Evolutionary conservation across 2,329 filamentous ascomycete genomes (phyloP), one percentile per base, ranked within the genome.

Genomic region (Karstenula rhodostoma): DNA sequence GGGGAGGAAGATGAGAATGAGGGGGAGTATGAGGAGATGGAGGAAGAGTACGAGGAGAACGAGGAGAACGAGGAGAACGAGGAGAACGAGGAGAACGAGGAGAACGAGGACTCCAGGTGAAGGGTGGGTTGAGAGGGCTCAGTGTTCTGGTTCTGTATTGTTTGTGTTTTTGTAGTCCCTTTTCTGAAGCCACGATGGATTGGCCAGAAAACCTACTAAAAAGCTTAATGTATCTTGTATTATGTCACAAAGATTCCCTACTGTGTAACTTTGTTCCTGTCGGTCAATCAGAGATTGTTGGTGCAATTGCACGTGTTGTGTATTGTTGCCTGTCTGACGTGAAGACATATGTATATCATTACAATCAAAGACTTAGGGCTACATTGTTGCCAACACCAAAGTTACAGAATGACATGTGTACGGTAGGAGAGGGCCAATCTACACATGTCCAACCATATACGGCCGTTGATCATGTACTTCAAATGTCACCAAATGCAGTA

Each of bases 381-480:
- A 40, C n/a, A 4, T 19, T 40, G 37, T 15, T 40, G 17, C 8
- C 17, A 40, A 40, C 17, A 4, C 4, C 17, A n/a, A 6, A n/a
- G 9, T 17, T n/a, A 4, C 37, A 40, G 7, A 17, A n/a, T n/a
- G 37, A n/a, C 29, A 52, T 52, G 22, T 52, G 35, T 52, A 42
- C 19, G 33, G 17, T 40, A 42, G 10, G 22, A 5, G 42, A 27
- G 17, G 42, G 10, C 13, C 22, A 29, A n/a, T 40, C 3, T 40
- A 29, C 27, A n/a, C 27, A 40, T 27, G 49, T 32, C 33, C 12
- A 17, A 40, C 17, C 49, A 42, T 25, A 17, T 4, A 40, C 35
- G 49, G 49, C 49, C 49, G 49, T 52, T 29, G 33, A 33, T 42
- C 33, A 42, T 52, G 10, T 35, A 42, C 35, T 32, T 17, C 6